These are phyloP conservation scores for Krasilnikovozyma curviuscula DNA, from an alignment of 768 basidiomycete genomes.

Conservation along the genomic window DNA sequence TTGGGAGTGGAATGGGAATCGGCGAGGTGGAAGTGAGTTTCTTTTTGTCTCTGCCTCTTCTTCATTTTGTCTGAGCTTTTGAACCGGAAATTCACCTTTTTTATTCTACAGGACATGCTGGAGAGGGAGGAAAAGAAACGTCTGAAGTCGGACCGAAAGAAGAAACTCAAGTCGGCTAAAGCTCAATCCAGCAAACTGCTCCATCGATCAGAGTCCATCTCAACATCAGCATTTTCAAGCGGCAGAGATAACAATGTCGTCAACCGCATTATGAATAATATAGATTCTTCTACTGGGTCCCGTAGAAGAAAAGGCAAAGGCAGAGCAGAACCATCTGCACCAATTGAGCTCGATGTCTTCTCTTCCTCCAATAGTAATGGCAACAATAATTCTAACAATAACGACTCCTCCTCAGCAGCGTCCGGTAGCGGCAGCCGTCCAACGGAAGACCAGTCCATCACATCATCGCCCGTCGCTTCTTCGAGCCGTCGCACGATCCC, in stretches of 20 bases:
- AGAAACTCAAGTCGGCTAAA: not conserved
- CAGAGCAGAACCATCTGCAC: not conserved
- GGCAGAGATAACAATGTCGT: constrained; percentile 19
- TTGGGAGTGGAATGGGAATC: constrained; percentile 57
- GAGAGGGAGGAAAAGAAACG: constrained; percentile 12
- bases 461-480: not conserved
- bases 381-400: not conserved
- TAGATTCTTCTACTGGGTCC: constrained; percentile 19
- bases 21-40: constrained; percentile 44
- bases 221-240: constrained; percentile 19
- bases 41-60: not conserved
- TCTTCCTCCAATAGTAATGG: not conserved
- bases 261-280: constrained; percentile 19
- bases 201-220: constrained; percentile 20
- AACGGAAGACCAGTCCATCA: not conserved
- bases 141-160: not conserved
- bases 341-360: not conserved
- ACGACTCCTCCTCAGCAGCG: not conserved
- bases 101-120: constrained; percentile 11
- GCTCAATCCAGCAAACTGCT: constrained; percentile 19
- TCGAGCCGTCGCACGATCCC: not conserved
- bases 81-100: not conserved
- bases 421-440: not conserved
- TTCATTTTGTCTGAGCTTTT: not conserved
- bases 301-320: constrained; percentile 19